Conservation (phyloP, 1,139 yeast species). For the Protomyces pachydermus region DNA sequence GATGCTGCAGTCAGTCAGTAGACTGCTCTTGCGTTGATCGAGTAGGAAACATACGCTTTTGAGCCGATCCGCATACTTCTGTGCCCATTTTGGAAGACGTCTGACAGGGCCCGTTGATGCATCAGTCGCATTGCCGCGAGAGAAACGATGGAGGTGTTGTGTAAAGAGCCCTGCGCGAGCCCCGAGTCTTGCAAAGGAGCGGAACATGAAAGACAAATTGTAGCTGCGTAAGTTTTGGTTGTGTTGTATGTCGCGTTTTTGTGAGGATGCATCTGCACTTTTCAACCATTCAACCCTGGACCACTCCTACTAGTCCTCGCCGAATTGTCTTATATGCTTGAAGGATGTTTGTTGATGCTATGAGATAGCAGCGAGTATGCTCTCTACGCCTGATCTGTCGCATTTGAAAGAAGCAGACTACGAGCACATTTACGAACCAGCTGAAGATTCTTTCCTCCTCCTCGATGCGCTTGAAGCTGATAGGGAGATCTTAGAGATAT, state of each 20-base stretch:
- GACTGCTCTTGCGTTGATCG: neutral
- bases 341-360: neutral
- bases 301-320: neutral
- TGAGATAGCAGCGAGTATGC: constrained; percentile 12
- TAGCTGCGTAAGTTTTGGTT: neutral
- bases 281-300: neutral
- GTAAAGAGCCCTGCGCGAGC: neutral
- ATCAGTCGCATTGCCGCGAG: neutral
- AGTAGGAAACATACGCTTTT: neutral
- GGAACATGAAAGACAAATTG: neutral
- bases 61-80: constrained; percentile 15
- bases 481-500: neutral
- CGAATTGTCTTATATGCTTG: neutral
- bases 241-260: neutral
- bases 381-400: constrained; percentile 28
- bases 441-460: constrained; percentile 31
- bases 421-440: constrained; percentile 29
- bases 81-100: constrained; percentile 10
- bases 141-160: neutral
- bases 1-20: neutral
- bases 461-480: constrained; percentile 31
- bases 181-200: neutral
- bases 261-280: neutral
- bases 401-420: constrained; percentile 27
- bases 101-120: neutral